phyloP scores from a whole-genome alignment of 2,329 filamentous ascomycete species.

The Macrophomina pseudophaseolina region DNA sequence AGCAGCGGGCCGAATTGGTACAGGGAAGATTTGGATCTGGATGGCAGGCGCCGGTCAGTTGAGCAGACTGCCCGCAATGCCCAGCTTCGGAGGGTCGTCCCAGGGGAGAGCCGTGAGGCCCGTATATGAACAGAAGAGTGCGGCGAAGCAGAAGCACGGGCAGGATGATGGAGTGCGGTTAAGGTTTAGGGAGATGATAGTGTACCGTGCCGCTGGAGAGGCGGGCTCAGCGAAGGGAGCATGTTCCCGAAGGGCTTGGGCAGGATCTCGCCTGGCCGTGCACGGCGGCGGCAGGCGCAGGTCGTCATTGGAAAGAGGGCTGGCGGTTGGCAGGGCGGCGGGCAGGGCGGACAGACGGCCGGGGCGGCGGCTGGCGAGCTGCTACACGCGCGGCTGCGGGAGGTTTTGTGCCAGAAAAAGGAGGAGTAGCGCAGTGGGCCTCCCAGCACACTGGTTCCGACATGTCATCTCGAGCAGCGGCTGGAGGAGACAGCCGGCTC shows the following conservation, averaged over 20 bases:
- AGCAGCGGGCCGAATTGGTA: slow-evolving; percentile 8
- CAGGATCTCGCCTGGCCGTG: not conserved
- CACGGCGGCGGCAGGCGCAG: not conserved
- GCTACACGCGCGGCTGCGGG: not conserved
- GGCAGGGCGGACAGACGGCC: not conserved
- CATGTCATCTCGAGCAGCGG: slow-evolving; percentile 6
- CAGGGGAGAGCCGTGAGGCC: not conserved
- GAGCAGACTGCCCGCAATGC: not conserved
- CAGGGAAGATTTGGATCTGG: not conserved
- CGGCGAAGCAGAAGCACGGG: not conserved
- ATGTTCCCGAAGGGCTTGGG: slow-evolving; percentile 6
- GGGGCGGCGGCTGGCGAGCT: not conserved
- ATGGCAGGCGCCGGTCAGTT: not conserved
- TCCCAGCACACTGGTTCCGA: slow-evolving; percentile 11
- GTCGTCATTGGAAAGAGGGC: not conserved
- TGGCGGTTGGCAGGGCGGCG: not conserved
- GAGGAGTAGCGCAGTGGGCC: slow-evolving; percentile 1
- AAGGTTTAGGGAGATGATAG: slow-evolving; percentile 25
- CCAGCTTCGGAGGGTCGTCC: not conserved
- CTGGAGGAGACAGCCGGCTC: slow-evolving; percentile 19
- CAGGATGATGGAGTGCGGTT: slow-evolving; percentile 18
- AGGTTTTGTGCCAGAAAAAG: not conserved
- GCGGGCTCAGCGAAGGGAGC: slow-evolving; percentile 8
- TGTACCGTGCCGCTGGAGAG: slow-evolving; percentile 12
- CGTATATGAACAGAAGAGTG: not conserved